These are phyloP conservation scores for Lichenothelia convexa DNA, from an alignment of 495 filamentous ascomycete genomes.

Conservation along the genomic window DNA sequence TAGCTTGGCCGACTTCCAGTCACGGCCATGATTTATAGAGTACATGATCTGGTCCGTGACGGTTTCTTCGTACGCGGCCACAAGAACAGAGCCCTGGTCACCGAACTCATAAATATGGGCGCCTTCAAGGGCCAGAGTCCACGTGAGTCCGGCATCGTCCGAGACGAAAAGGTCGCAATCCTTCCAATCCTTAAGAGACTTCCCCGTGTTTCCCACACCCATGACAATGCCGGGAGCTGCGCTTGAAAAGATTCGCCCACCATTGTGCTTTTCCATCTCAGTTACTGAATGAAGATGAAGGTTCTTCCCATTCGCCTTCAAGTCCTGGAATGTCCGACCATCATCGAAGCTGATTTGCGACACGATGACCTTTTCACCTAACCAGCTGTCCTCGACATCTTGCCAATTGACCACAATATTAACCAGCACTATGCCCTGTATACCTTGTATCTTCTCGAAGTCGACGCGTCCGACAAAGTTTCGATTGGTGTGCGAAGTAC, in stretches of 20 bases:
- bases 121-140: constrained; percentile 53
- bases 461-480: constrained; percentile 54
- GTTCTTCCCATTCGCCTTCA: constrained; percentile 38
- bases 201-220: constrained; percentile 78
- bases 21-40: constrained; percentile 72
- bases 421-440: constrained; percentile 80
- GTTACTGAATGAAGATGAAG: constrained; percentile 89
- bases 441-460: constrained; percentile 76
- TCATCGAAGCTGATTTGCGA: constrained; percentile 87
- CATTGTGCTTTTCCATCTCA: constrained; percentile 49
- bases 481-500: constrained; percentile 81
- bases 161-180: constrained; percentile 71
- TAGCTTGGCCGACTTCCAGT: constrained; percentile 51
- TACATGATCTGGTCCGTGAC: constrained; percentile 50
- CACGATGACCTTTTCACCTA: constrained; percentile 42
- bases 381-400: constrained; percentile 38
- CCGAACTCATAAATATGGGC: constrained; percentile 92
- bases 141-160: constrained; percentile 76
- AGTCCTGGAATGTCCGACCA: constrained; percentile 52
- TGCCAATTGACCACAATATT: constrained; percentile 80
- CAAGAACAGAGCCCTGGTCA: constrained; percentile 70
- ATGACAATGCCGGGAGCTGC: constrained; percentile 83
- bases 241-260: constrained; percentile 81
- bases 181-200: constrained; percentile 41
- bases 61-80: constrained; percentile 54